These are phyloP conservation scores for Aspergillus nomiae DNA, from an alignment of 2,329 filamentous ascomycete genomes.

Conservation along the genomic window DNA sequence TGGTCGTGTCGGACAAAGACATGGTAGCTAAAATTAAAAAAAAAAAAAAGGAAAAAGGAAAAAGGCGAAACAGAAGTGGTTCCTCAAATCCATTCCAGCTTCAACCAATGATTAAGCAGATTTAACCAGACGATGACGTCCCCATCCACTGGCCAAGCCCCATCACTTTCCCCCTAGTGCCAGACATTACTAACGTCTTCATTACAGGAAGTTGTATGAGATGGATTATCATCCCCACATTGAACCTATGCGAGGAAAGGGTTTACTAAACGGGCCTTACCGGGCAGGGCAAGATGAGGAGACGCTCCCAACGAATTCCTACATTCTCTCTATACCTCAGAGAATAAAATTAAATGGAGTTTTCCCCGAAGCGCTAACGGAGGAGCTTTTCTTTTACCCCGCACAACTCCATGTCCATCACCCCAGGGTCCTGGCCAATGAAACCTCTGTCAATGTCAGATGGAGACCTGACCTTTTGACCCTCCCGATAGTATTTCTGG, in stretches of 20 bases:
- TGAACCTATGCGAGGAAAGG: background rate
- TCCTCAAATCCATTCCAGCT: background rate
- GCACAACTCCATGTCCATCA: constrained; percentile 3
- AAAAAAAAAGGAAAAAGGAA: background rate
- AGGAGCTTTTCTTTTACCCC: constrained; percentile 4
- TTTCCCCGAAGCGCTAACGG: constrained; percentile 3
- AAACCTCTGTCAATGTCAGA: constrained; percentile 10
- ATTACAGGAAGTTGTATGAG: background rate
- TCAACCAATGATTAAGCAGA: background rate
- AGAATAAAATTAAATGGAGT: background rate
- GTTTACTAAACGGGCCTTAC: background rate
- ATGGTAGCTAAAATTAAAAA: background rate
- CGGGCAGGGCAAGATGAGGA: background rate
- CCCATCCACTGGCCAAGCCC: background rate
- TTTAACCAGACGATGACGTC: background rate
- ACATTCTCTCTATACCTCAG: background rate
- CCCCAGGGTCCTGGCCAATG: constrained; percentile 8
- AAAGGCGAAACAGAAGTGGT: background rate
- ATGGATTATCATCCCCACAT: background rate
- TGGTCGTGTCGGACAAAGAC: too few relatives aligned
- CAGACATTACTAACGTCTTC: background rate
- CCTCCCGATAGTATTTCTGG: background rate
- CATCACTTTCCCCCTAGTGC: background rate
- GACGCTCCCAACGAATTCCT: background rate
- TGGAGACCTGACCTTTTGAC: background rate